Evolutionary conservation across 73 alveolate genomes (phyloP), one percentile per base, ranked within the genome.

Genomic region (Symbiodinium natans): DNA sequence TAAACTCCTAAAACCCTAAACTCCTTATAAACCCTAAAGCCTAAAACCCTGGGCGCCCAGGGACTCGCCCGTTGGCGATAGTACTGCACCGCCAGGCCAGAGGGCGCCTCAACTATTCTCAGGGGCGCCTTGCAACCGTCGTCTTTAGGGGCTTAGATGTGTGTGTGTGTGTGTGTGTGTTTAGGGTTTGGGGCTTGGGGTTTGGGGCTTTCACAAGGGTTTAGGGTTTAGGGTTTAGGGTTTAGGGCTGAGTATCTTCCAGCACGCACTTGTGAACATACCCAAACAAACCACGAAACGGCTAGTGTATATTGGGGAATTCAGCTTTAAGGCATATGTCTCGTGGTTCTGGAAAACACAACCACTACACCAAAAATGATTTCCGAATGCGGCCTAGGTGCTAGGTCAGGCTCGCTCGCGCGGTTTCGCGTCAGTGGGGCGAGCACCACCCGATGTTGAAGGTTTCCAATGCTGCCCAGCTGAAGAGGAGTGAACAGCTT

Each of bases 361-460:
- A 8, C 63, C 8, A 10, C 23, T 17, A 10, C 17, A 8, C 63
- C 63, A 48, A 48, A 17, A 8, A 48, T 48, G 63, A 48, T 17
- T 17, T 17, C 17, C 63, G 23, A 8, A 48, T 48, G 63, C 8
- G 63, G 63, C 63, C 8, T 10, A 48, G 86, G 86, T 27, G 46
- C 86, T 68, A 82, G 5, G 10, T 82, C 90, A 7, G 34, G 38
- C 39, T 82, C 71, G 23, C 71, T 17, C 40, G 90, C 90, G 9
- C 90, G 59, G 63, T 19, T 10, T 31, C 90, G 90, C 9, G 90
- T 82, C 39, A 82, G 36, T 0, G 90, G 90, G 13, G 90, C 90
- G 36, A 82, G 39, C 39, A 82, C 90, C 90, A 82, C 90, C 34
- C 90, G 90, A 31, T 82, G 90, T 23, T 39, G 17, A 46, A 82